Conservation (phyloP, 805 yeast species). For the Cyberlindnera euphorbiiphila region DNA sequence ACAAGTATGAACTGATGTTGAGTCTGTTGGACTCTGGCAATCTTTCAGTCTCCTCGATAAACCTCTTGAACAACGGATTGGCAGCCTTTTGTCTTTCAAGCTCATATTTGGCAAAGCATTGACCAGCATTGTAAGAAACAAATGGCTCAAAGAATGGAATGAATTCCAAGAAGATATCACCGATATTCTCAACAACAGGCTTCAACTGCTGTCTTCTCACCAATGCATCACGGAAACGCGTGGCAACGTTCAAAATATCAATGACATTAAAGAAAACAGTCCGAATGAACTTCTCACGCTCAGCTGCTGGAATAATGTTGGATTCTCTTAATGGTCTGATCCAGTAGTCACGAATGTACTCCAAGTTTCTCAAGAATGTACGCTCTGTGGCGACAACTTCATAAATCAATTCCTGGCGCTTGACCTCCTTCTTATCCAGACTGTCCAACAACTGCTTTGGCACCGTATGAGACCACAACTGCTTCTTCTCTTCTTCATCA, state of each 20-base stretch:
- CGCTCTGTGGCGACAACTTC: slow-evolving; percentile 93
- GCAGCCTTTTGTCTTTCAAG: slow-evolving; percentile 90
- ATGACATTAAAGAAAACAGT: slow-evolving; percentile 88
- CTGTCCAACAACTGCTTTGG: slow-evolving; percentile 73
- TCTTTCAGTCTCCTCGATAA: slow-evolving; percentile 86
- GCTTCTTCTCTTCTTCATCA: slow-evolving; percentile 76
- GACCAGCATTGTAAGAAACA: slow-evolving; percentile 89
- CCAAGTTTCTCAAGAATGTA: slow-evolving; percentile 91
- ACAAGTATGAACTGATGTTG: slow-evolving; percentile 87
- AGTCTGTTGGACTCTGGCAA: slow-evolving; percentile 82
- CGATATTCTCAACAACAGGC: slow-evolving; percentile 80
- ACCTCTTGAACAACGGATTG: slow-evolving; percentile 87
- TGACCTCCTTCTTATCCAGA: slow-evolving; percentile 78
- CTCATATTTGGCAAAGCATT: slow-evolving; percentile 92
- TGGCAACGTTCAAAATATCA: slow-evolving; percentile 81
- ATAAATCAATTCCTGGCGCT: slow-evolving; percentile 92
- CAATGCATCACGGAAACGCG: slow-evolving; percentile 83
- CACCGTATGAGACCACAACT: slow-evolving; percentile 92
- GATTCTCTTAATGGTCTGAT: slow-evolving; percentile 86
- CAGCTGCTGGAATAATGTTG: slow-evolving; percentile 80
- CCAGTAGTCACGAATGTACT: slow-evolving; percentile 89
- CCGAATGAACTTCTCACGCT: slow-evolving; percentile 85
- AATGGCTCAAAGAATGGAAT: slow-evolving; percentile 90
- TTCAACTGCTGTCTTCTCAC: slow-evolving; percentile 81
- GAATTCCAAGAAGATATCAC: slow-evolving; percentile 80